A percentile compares a stretch with the other conserved stretches of the same genome.
phyloP scores from a whole-genome alignment of 306 rosid species.

The Parietaria judaica region DNA sequence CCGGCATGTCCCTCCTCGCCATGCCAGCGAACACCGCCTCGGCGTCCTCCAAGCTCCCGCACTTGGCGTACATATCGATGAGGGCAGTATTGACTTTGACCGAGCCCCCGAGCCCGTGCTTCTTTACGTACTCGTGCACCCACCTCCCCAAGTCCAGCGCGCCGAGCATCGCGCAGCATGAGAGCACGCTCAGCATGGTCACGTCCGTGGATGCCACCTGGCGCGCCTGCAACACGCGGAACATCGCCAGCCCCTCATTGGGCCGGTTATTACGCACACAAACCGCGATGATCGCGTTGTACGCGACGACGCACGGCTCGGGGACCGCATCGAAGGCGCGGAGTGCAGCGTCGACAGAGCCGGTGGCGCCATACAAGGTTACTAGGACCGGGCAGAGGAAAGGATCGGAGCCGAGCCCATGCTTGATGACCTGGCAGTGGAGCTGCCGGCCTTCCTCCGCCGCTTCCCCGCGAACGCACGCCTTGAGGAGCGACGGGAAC shows the following conservation, averaged over 20 bases:
- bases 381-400: conserved; percentile 66
- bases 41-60: conserved; percentile 69
- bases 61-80: conserved; percentile 75
- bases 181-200: conserved; percentile 65
- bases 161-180: conserved; percentile 64
- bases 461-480: conserved; percentile 59
- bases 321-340: conserved; percentile 53
- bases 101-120: conserved; percentile 46
- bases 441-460: conserved; percentile 58
- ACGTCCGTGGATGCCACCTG: conserved; percentile 61
- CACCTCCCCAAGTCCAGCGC: conserved; percentile 71
- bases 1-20: conserved; percentile 35
- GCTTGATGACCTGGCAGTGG: conserved; percentile 59
- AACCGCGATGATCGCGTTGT: conserved; percentile 59
- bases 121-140: conserved; percentile 78
- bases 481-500: conserved; percentile 73
- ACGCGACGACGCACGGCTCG: conserved; percentile 58
- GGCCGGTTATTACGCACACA: conserved; percentile 56
- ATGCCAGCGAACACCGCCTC: conserved; percentile 50
- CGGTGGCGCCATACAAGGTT: conserved; percentile 54
- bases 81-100: conserved; percentile 83
- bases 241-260: conserved; percentile 71
- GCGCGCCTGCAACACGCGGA: conserved; percentile 59
- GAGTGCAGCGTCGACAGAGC: conserved; percentile 46
- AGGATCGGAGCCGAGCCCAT: conserved; percentile 30